phyloP scores from a whole-genome alignment of 495 filamentous ascomycete species.

The Aspergillus mulundensis region DNA sequence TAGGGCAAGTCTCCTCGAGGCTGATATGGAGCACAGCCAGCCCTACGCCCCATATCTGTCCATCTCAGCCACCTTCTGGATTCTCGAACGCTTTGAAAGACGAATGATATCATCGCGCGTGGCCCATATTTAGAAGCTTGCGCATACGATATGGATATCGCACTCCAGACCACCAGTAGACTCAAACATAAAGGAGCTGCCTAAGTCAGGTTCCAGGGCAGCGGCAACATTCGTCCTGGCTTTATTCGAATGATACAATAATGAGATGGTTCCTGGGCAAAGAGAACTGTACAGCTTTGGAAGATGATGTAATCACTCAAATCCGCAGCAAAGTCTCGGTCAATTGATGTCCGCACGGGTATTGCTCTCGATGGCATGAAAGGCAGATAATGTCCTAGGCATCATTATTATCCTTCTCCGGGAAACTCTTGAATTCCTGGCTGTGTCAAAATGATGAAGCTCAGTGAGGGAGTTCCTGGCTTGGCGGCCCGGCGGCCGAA shows the following conservation, averaged over 20 bases:
- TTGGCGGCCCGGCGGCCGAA: background rate
- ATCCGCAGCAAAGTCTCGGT: too few species aligned
- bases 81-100: background rate
- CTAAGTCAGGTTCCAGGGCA: background rate
- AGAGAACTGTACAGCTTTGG: background rate
- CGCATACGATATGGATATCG: background rate
- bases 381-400: too few species aligned
- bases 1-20: background rate
- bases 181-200: background rate
- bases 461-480: too few species aligned
- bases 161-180: background rate
- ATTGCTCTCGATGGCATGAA: too few species aligned
- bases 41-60: conserved; percentile 6
- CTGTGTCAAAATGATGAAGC: too few species aligned
- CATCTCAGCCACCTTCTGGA: conserved; percentile 1
- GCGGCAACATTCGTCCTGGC: background rate
- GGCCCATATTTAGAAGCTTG: background rate
- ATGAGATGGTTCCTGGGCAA: background rate
- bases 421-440: too few species aligned
- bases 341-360: too few species aligned
- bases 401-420: too few species aligned
- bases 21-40: background rate
- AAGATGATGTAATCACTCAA: background rate
- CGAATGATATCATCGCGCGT: background rate
- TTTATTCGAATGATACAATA: background rate